Conservation (phyloP, 495 filamentous ascomycete genomes). For the Aspergillus cavernicola region DNA sequence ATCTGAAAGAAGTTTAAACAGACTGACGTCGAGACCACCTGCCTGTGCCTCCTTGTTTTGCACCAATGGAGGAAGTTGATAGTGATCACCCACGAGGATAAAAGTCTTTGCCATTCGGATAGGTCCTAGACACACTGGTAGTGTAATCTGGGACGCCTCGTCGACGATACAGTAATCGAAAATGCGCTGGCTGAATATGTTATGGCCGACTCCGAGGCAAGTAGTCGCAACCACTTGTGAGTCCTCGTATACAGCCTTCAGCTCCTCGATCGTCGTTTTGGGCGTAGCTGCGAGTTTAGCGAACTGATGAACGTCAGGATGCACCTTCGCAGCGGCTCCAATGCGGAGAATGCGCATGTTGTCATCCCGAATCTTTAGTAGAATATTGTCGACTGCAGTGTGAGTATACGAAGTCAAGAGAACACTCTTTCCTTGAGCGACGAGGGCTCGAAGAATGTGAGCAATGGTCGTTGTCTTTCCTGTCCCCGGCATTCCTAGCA, state of each 20-base stretch:
- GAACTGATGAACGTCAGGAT: slow-evolving; percentile 81
- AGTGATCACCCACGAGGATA: slow-evolving; percentile 93
- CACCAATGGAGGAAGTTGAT: slow-evolving; percentile 90
- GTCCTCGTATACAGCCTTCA: slow-evolving; percentile 74
- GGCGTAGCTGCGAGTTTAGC: slow-evolving; percentile 68
- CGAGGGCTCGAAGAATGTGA: slow-evolving; percentile 90
- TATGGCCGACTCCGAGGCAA: slow-evolving; percentile 85
- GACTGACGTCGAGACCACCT: slow-evolving; percentile 85
- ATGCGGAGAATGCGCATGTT: slow-evolving; percentile 78
- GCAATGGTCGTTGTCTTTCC: slow-evolving; percentile 98
- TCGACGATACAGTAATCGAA: slow-evolving; percentile 99
- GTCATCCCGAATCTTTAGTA: slow-evolving; percentile 81
- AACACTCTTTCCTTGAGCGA: slow-evolving; percentile 86
- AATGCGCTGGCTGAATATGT: slow-evolving; percentile 78
- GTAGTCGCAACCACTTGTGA: slow-evolving; percentile 91
- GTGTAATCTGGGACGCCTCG: slow-evolving; percentile 94
- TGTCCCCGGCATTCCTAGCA: slow-evolving; percentile 96
- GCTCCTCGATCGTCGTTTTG: slow-evolving; percentile 73
- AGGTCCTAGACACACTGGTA: slow-evolving; percentile 89
- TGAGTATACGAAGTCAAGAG: slow-evolving; percentile 94
- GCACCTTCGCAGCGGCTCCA: slow-evolving; percentile 76
- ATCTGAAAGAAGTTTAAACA: slow-evolving; percentile 91
- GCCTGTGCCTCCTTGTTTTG: slow-evolving; percentile 83
- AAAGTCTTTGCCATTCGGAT: slow-evolving; percentile 93
- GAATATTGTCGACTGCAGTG: slow-evolving; percentile 95